Conservation (phyloP, 2,329 filamentous ascomycete genomes). For the Colletotrichum destructivum region DNA sequence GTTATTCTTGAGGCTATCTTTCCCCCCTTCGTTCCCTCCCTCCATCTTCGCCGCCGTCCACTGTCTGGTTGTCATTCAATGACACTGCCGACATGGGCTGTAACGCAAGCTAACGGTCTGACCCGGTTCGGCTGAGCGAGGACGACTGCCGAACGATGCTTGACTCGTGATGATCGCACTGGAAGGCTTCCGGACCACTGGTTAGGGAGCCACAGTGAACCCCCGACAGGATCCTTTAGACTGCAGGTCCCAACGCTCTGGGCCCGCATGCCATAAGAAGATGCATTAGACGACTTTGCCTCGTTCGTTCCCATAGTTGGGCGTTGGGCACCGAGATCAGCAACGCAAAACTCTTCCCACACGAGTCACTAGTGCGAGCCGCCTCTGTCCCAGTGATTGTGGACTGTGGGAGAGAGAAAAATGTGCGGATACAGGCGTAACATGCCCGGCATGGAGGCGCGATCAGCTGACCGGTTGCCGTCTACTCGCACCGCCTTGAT, state of each 20-base stretch:
- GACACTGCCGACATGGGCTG: neutral
- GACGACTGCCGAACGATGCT: constrained; percentile 19
- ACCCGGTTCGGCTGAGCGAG: neutral
- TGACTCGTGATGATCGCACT: constrained; percentile 24
- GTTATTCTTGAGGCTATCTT: constrained; percentile 1
- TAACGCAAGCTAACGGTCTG: neutral
- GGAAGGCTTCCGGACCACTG: constrained; percentile 24
- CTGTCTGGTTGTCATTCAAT: neutral
- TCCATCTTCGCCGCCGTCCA: no score
- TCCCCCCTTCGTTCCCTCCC: neutral
- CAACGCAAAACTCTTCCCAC: constrained; percentile 16
- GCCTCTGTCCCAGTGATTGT: neutral
- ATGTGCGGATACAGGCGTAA: constrained; percentile 3
- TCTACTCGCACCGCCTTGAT: constrained; percentile 11
- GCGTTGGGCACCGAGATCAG: constrained; percentile 36
- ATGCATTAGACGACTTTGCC: neutral
- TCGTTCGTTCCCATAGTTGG: constrained; percentile 26
- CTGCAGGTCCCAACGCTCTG: constrained; percentile 15
- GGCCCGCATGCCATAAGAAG: constrained; percentile 7
- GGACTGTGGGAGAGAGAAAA: neutral
- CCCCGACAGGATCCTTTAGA: neutral
- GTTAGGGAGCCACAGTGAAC: constrained; percentile 20
- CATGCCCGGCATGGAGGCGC: constrained; percentile 10
- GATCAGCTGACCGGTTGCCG: constrained; percentile 22
- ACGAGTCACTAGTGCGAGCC: constrained; percentile 24